Base-by-base conservation (phyloP, 2,329 filamentous ascomycete species). In the Podosphaera fusca region DNA sequence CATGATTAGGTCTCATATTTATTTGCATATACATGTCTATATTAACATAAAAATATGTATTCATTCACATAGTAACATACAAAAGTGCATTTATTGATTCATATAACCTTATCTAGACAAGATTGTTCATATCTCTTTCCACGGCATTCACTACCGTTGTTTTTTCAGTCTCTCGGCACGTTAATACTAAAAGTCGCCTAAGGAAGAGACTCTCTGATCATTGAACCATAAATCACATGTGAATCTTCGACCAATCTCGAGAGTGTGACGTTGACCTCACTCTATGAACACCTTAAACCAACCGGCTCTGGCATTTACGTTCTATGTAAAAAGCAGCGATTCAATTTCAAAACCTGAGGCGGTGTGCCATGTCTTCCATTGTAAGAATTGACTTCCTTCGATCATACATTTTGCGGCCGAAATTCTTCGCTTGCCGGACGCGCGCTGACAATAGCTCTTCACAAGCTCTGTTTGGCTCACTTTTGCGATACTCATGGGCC, bases 401-500 rank as follows among this genome's bases (percentile, higher is more conserved):
- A 6, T 52, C 49, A 52, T 31, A 6, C 35, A 38, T 10, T 38
- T 34, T 52, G 49, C 30, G 14, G 30, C 30, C 10, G 49, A 31
- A 52, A 49, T 35, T 36, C 36, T 59, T 50, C 10, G 21, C n/a
- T 10, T 34, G 30, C 45, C 42, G 34, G 53, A 10, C 45, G 56
- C 56, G 34, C 59, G 58, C 62, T 65, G 51, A 64, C 57, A 47
- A 57, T 49, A 57, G 30, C 12, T 56, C 35, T 55, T 52, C 49
- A 56, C 54, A 75, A 84, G 80, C 71, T 84, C 66, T 82, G 79
- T 67, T 74, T 84, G 63, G 81, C 81, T 64, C 80, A 84, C 67
- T 84, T 83, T 66, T 84, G 81, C 73, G 81, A 84, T 67, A 73
- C 78, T 60, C 81, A 84, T 69, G 81, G 81, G 60, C 81, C 81